These are phyloP conservation scores for Moringa oleifera DNA, from an alignment of 345 rosid genomes.

Conservation along the genomic window DNA sequence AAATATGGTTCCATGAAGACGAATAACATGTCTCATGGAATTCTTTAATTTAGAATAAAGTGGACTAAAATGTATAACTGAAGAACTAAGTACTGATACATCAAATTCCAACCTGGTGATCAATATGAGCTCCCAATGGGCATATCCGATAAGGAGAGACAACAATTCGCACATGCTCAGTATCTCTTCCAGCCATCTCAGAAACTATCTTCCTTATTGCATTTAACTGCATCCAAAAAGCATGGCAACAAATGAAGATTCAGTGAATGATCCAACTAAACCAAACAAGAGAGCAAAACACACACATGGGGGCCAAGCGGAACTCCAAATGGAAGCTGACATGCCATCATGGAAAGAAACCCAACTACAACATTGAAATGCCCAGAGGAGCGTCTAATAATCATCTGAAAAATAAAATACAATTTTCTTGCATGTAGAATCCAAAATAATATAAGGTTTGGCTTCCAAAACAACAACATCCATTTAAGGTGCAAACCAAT, in stretches of 20 bases:
- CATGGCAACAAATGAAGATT: background rate
- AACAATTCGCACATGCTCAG: slow-evolving; percentile 59
- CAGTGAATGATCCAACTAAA: no score
- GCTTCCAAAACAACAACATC: background rate
- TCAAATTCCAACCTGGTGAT: slow-evolving; percentile 73
- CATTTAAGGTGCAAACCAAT: no score
- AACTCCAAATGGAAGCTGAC: no score
- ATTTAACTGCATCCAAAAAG: slow-evolving; percentile 32
- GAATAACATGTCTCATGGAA: no score
- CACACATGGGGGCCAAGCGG: background rate
- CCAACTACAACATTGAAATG: background rate
- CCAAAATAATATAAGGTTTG: slow-evolving; percentile 6
- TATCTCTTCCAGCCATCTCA: slow-evolving; percentile 49
- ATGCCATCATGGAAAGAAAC: background rate
- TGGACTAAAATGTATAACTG: background rate
- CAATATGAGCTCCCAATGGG: slow-evolving; percentile 95
- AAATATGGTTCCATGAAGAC: no score
- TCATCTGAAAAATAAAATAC: slow-evolving; percentile 9
- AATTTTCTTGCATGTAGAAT: background rate
- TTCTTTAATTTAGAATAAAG: background rate
- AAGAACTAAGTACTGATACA: background rate
- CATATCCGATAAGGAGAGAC: slow-evolving; percentile 87
- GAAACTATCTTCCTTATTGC: slow-evolving; percentile 38
- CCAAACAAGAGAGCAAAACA: slow-evolving; percentile 12
- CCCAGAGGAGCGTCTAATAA: background rate